phyloP scores from a whole-genome alignment of 2,329 filamentous ascomycete species.

The Coniella vitis region DNA sequence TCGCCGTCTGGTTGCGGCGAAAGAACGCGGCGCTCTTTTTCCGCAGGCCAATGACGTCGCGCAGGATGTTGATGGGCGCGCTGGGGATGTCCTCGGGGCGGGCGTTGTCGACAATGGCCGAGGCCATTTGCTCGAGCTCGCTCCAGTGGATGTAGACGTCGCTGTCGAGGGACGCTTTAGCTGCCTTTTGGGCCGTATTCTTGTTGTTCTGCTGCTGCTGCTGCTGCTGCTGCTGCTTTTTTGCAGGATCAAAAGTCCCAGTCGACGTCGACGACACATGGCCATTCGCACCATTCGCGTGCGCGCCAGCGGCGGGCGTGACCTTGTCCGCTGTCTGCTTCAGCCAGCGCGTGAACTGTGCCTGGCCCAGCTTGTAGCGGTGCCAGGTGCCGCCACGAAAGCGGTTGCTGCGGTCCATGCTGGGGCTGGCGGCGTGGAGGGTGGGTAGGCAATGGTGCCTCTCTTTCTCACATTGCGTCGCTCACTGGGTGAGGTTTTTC shows the following conservation, averaged over 20 bases:
- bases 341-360: conserved; percentile 5
- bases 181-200: conserved; percentile 8
- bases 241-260: too few species aligned
- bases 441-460: not conserved
- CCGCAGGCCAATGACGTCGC: conserved; percentile 23
- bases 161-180: conserved; percentile 4
- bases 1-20: conserved; percentile 6
- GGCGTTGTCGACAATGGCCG: conserved; percentile 18
- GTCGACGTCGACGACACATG: too few species aligned
- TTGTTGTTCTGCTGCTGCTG: not conserved
- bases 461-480: too few species aligned
- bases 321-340: conserved; percentile 17
- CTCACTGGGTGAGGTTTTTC: not conserved
- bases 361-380: conserved; percentile 9
- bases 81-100: conserved; percentile 21
- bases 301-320: not conserved
- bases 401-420: not conserved
- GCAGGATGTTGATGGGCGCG: conserved; percentile 21
- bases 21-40: conserved; percentile 24
- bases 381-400: conserved; percentile 5
- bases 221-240: not conserved
- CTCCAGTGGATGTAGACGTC: conserved; percentile 15
- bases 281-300: too few species aligned
- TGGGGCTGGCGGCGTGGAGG: too few species aligned
- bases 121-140: conserved; percentile 18